Percentiles rank a stretch among this genome's conserved stretches.
phyloP scores from a whole-genome alignment of 768 basidiomycete genomes.

The Phylloporus sp. region DNA sequence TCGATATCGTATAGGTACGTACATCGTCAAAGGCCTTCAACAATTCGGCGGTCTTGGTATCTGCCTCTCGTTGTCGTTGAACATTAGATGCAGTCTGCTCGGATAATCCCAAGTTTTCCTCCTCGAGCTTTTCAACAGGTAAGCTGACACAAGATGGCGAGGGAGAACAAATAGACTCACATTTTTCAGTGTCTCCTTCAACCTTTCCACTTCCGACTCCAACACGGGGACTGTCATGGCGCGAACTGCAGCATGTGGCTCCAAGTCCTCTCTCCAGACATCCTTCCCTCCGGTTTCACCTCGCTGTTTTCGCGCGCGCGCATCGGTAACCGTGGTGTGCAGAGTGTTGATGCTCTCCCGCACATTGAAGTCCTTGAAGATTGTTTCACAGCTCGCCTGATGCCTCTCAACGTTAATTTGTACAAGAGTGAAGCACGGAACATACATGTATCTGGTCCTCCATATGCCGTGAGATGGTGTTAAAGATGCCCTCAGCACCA shows the following conservation, averaged over 20 bases:
- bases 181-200: constrained; percentile 35
- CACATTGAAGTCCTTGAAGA: constrained; percentile 67
- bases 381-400: constrained; percentile 63
- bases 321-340: constrained; percentile 66
- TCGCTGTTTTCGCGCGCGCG: constrained; percentile 49
- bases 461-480: constrained; percentile 67
- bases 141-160: background rate
- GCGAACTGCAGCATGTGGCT: constrained; percentile 57
- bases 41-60: constrained; percentile 43
- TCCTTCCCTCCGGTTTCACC: constrained; percentile 45
- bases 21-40: constrained; percentile 56
- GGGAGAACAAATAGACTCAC: constrained; percentile 21
- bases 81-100: constrained; percentile 48
- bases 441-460: constrained; percentile 53
- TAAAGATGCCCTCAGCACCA: constrained; percentile 56
- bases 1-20: constrained; percentile 8
- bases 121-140: constrained; percentile 45
- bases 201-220: constrained; percentile 37
- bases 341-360: constrained; percentile 68
- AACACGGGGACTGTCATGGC: constrained; percentile 64
- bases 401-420: background rate
- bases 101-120: constrained; percentile 48
- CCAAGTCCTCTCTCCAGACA: constrained; percentile 61
- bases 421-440: background rate
- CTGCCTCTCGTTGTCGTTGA: constrained; percentile 41